Conservation (phyloP, 2,329 filamentous ascomycete genomes). For the Aspergillus amoenus region DNA sequence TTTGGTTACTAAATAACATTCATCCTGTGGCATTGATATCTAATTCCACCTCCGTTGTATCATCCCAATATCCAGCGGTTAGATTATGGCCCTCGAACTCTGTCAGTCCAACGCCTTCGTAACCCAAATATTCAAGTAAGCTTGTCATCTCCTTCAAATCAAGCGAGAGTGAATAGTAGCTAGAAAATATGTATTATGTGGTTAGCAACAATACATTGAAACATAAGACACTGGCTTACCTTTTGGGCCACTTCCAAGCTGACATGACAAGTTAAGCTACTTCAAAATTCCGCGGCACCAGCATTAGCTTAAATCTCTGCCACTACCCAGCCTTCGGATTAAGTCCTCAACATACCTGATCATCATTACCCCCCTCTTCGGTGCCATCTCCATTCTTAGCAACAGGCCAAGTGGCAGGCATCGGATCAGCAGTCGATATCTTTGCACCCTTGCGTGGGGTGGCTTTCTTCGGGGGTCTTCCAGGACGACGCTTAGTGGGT, state of each 20-base stretch:
- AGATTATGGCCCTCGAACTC: not conserved
- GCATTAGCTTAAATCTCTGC: too few species aligned
- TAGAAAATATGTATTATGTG: not conserved
- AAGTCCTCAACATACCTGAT: not conserved
- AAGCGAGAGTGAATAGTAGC: not conserved
- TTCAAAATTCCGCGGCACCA: not conserved
- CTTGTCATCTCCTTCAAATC: not conserved
- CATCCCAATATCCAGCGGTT: not conserved
- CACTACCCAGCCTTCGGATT: not conserved
- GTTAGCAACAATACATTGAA: not conserved
- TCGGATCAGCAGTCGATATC: constrained; percentile 14
- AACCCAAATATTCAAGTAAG: not conserved
- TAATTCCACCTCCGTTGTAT: not conserved
- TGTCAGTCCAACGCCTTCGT: not conserved
- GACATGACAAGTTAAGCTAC: too few species aligned
- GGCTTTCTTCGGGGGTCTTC: constrained; percentile 4
- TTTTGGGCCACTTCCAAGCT: too few species aligned
- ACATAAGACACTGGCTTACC: too few species aligned
- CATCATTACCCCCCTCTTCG: not conserved
- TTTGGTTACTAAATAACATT: not conserved
- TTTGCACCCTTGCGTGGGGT: constrained; percentile 20
- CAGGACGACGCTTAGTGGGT: not conserved
- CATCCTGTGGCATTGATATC: not conserved
- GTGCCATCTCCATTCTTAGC: not conserved
- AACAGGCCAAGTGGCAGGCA: constrained; percentile 15